These are phyloP conservation scores for Setaria italica DNA, from an alignment of 202 grass and related monocot species.

Conservation along the genomic window DNA sequence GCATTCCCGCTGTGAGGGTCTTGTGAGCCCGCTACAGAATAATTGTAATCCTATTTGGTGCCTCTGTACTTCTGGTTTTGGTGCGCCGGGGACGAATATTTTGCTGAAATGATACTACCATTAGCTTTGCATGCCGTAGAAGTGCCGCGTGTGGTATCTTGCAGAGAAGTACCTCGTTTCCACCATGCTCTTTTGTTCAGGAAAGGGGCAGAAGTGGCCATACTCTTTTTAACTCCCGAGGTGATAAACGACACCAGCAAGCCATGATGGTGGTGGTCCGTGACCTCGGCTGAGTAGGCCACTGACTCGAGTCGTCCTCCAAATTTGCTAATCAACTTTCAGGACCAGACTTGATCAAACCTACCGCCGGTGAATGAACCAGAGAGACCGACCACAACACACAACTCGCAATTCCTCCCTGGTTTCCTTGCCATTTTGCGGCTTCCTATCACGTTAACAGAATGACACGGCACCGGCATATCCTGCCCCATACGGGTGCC, in stretches of 20 bases:
- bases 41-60: slow-evolving; percentile 51
- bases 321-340: too few relatives aligned
- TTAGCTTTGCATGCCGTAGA: slow-evolving; percentile 10
- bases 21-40: slow-evolving; percentile 52
- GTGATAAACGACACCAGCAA: neutral
- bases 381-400: too few relatives aligned
- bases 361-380: too few relatives aligned
- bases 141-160: neutral
- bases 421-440: too few relatives aligned
- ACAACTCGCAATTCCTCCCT: too few relatives aligned
- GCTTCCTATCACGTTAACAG: too few relatives aligned
- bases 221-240: neutral
- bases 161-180: neutral
- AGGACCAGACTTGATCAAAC: too few relatives aligned
- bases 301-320: too few relatives aligned
- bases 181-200: neutral
- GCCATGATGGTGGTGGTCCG: neutral
- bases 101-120: slow-evolving; percentile 38
- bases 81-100: slow-evolving; percentile 44
- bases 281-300: too few relatives aligned
- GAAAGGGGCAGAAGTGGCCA: neutral
- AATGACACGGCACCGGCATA: too few relatives aligned
- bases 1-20: slow-evolving; percentile 24
- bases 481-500: too few relatives aligned
- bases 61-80: slow-evolving; percentile 52